These are phyloP conservation scores for Blastomyces gilchristii DNA, from an alignment of 2,329 filamentous ascomycete species.

Conservation along the genomic window DNA sequence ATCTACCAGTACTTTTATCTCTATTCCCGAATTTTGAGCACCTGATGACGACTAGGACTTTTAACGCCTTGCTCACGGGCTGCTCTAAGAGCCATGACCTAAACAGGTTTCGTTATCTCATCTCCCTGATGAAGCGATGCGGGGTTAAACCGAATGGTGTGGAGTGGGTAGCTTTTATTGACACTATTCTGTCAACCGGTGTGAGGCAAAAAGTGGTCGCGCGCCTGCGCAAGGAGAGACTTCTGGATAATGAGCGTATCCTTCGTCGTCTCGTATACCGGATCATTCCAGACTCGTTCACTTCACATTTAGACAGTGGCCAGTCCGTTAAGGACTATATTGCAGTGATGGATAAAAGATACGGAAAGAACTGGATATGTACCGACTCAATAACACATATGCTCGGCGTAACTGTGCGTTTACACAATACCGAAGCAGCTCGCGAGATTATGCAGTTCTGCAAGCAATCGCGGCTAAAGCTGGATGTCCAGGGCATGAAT, in stretches of 20 bases:
- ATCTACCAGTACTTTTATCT: conserved; percentile 22
- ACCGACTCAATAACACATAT: conserved; percentile 29
- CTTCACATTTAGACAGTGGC: conserved; percentile 25
- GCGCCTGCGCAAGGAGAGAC: conserved; percentile 25
- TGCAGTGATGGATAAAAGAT: conserved; percentile 27
- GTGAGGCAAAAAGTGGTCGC: conserved; percentile 24
- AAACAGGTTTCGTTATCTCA: conserved; percentile 28
- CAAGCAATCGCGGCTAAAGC: conserved; percentile 19
- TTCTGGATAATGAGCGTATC: conserved; percentile 20
- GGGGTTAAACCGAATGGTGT: conserved; percentile 31
- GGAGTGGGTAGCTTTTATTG: conserved; percentile 31
- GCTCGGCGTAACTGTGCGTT: conserved; percentile 24
- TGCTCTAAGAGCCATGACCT: conserved; percentile 32
- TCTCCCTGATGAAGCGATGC: conserved; percentile 31
- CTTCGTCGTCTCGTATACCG: conserved; percentile 22
- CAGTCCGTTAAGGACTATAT: conserved; percentile 30
- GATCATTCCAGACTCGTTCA: conserved; percentile 27
- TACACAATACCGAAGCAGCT: conserved; percentile 21
- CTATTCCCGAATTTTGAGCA: conserved; percentile 30
- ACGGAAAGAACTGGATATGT: conserved; percentile 31
- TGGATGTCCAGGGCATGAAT: conserved; percentile 23
- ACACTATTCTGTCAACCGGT: conserved; percentile 19
- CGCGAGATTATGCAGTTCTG: conserved; percentile 26
- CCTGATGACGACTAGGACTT: conserved; percentile 32
- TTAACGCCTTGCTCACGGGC: conserved; percentile 36